Base-by-base conservation (phyloP, 495 filamentous ascomycete species). In the Thozetella sp. region DNA sequence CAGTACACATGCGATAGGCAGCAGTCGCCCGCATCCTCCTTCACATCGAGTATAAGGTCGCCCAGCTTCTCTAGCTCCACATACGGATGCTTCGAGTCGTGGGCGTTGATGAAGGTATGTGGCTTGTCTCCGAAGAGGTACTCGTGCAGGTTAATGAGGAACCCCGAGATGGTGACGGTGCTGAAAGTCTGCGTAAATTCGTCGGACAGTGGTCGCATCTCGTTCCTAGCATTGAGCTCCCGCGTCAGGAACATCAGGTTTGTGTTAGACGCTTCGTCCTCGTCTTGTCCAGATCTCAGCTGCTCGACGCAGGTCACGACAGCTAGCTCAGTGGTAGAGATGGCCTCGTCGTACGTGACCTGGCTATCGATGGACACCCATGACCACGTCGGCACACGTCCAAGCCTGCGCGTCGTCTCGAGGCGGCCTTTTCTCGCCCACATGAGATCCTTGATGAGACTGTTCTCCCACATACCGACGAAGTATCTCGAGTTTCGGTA, bases 391-490 rank as follows among this genome's bases (percentile, higher is more conserved):
- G 43, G 43, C n/a, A 48, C 10, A 20, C 43, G 43, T 10, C n/a
- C 20, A 4, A 48, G 43, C n/a, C 43, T 48, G 4, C 43, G 9
- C 3, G 43, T 48, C n/a, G 43, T 48, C 9, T 48, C 43, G 11
- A 48, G 43, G 43, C 43, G 43, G 43, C 43, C 43, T n/a, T 48
- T 48, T 20, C 43, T 48, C n/a, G 43, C n/a, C 43, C 43, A 48
- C 43, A 48, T 48, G 6, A 48, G 43, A 48, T 48, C 43, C n/a
- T n/a, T 11, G n/a, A 48, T 48, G 43, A 48, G 3, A n/a, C 43
- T 48, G 43, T 48, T 19, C n/a, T 48, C 3, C 43, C 43, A 48
- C 43, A 48, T 13, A 3, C 43, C 43, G 3, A 20, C 43, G n/a
- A 15, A 48, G 43, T 48, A 48, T 19, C 3, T 10, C 10, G 10